Evolutionary conservation across 2,329 filamentous ascomycete species (phyloP).

Genomic region (Tolypocladium paradoxum): DNA sequence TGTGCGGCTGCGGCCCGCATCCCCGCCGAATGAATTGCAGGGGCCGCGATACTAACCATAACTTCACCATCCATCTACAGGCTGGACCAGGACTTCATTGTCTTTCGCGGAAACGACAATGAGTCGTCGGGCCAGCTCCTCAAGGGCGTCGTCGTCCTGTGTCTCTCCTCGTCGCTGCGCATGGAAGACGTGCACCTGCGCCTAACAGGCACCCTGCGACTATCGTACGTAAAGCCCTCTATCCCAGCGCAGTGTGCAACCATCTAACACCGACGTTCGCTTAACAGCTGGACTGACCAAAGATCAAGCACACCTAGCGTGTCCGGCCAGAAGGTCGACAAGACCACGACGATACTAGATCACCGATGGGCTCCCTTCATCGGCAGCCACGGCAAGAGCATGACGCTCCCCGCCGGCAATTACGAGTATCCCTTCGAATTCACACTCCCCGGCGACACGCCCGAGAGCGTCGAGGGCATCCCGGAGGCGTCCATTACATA

Average conservation of each 20-base stretch:
- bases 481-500: conserved; percentile 82
- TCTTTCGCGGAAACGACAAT: conserved; percentile 64
- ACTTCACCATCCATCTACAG: conserved; percentile 27
- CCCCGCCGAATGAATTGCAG: background rate
- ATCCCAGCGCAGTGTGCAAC: background rate
- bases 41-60: background rate
- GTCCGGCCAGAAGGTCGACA: conserved; percentile 48
- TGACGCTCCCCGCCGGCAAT: conserved; percentile 58
- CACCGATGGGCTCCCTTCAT: conserved; percentile 62
- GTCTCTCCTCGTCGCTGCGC: conserved; percentile 55
- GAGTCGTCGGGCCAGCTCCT: conserved; percentile 67
- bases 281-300: conserved; percentile 38
- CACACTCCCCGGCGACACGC: conserved; percentile 57
- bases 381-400: conserved; percentile 42
- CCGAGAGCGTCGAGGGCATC: conserved; percentile 87
- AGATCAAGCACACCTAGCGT: conserved; percentile 46
- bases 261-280: conserved; percentile 4
- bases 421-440: conserved; percentile 77
- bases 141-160: conserved; percentile 64
- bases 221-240: conserved; percentile 40
- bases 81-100: conserved; percentile 67
- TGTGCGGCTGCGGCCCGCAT: background rate
- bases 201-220: conserved; percentile 56
- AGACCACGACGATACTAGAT: conserved; percentile 49
- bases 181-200: conserved; percentile 65